Evolutionary conservation across 2,329 filamentous ascomycete species (phyloP), one percentile per base, ranked within the genome.

Genomic region (Scedosporium aurantiacum): DNA sequence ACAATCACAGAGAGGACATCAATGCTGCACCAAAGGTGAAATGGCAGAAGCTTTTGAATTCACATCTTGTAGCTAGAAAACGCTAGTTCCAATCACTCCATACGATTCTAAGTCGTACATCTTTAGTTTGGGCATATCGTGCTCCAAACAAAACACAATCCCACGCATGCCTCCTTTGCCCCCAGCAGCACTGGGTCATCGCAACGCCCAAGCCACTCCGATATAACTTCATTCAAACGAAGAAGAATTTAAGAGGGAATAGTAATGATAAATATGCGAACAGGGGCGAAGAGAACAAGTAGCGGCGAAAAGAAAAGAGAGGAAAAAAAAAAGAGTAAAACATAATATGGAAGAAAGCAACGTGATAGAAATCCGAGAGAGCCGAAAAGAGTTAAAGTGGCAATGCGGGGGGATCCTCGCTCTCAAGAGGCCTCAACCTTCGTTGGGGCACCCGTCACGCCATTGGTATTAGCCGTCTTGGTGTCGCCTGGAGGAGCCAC

Each of bases 401-500:
- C 16, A 27, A 2, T 37, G 37, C 52, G 21, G 5, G 27, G 37
- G 5, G n/a, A 37, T 16, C 16, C 27, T 41, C 8, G 37, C 45
- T 55, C 43, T 62, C 63, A 68, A 10, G 68, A 63, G 14, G 69
- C 70, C 68, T 84, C 81, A 45, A 76, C 69, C 73, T 83, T 83
- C 18, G 78, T 70, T 14, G 71, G 65, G 32, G 77, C 71, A 6
- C 71, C 75, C 67, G 77, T 74, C 62, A 78, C 71, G 43, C 79
- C 79, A 62, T 82, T 83, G 58, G 83, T 79, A 27, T 80, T 79
- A 74, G 4, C 73, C 66, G 73, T 81, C 71, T 81, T 82, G 61
- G 73, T 69, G 23, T 81, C 79, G 21, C 72, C 74, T 12, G 78
- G 70, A 2, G 74, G 69, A 37, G 77, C 75, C 3, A 71, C 68